Evolutionary conservation across 306 rosid species (phyloP).

Genomic region (Acacia confusa): DNA sequence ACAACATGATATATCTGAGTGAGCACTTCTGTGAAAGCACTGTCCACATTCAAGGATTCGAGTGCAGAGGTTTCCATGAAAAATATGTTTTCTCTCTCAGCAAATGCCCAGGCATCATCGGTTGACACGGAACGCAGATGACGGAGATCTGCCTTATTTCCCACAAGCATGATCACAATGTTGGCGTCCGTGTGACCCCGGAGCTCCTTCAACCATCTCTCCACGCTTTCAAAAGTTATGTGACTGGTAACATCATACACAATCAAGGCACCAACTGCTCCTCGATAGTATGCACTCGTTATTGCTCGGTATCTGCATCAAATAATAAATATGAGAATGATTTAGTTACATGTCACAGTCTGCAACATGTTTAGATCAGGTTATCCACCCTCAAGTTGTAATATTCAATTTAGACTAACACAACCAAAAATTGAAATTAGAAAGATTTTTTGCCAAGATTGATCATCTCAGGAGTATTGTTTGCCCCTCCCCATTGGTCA

Average conservation of each 20-base stretch:
- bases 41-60: conserved; percentile 77
- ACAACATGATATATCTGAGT: conserved; percentile 73
- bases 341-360: background rate
- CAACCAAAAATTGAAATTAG: background rate
- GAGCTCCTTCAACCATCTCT: conserved; percentile 87
- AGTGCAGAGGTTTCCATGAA: conserved; percentile 88
- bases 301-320: conserved; percentile 72
- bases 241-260: conserved; percentile 83
- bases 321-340: conserved; percentile 32
- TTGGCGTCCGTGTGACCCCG: conserved; percentile 82
- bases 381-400: background rate
- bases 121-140: conserved; percentile 69
- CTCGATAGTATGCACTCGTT: conserved; percentile 80
- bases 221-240: conserved; percentile 74
- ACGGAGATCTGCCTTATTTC: conserved; percentile 85
- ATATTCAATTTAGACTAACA: background rate
- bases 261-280: conserved; percentile 84
- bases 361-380: background rate
- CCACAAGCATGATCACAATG: conserved; percentile 83
- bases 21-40: conserved; percentile 79
- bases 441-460: background rate
- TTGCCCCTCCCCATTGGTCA: background rate
- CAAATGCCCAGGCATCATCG: conserved; percentile 65
- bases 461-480: background rate
- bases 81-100: conserved; percentile 66